Evolutionary conservation across 306 rosid genomes (phyloP), one percentile per base, ranked within the genome.

Genomic region (Begonia loranthoides): DNA sequence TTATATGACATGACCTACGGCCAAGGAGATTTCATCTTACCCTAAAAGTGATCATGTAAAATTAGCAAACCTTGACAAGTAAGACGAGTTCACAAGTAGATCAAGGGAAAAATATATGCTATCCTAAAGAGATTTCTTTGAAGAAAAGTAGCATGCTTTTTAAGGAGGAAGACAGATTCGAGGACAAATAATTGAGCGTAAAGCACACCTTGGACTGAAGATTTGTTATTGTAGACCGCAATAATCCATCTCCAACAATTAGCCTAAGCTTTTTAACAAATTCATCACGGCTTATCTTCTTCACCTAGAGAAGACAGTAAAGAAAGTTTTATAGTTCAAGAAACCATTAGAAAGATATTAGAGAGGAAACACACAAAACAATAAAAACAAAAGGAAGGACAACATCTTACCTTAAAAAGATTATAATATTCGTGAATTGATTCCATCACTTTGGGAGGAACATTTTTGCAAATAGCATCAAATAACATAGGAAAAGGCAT

Each of bases 401-500:
- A 12, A 41, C n/a, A 53, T 49, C 41, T 66, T 79, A 89, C 95
- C 95, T 49, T 62, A 44, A 79, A 77, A 24, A 51, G 62, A 44
- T 58, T 63, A 50, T 79, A 84, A 66, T 82, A 65, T 15, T 10
- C 24, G 38, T 56, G 65, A 60, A 89, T 53, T 33, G 43, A 50
- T 34, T 57, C 69, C 95, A 75, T 75, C 41, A 34, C 53, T 28
- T 55, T 41, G 22, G 80, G 51, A 72, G 79, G 51, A 68, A 85
- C 81, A 64, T 50, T 60, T n/a, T 50, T 55, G 49, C 63, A 67
- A 56, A 89, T 77, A 39, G 95, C 90, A 58, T 66, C 70, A 71
- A 89, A 75, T 55, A 88, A 70, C 79, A 67, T 58, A 21, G 89
- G 72, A 62, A 88, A 73, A 61, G 95, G 89, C 79, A 88, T 72